Percentiles rank a stretch among this genome's conserved stretches.
These are phyloP conservation scores for Tulasnella sp. DNA, from an alignment of 768 basidiomycete genomes.

Conservation along the genomic window DNA sequence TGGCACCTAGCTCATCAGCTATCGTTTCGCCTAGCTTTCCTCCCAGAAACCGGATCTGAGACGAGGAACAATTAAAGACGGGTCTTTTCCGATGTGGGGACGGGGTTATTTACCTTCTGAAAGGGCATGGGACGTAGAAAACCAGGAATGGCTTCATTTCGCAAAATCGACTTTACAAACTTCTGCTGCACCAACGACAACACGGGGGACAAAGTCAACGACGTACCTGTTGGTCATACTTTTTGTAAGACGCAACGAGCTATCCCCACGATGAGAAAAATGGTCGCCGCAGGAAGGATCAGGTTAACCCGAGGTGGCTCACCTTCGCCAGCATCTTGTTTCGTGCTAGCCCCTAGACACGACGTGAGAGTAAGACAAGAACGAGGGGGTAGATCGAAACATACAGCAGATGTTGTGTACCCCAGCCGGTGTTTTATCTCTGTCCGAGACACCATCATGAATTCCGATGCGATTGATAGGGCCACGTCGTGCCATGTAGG, in stretches of 20 bases:
- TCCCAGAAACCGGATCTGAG: constrained; percentile 82
- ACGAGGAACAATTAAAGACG: background rate
- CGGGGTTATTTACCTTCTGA: constrained; percentile 48
- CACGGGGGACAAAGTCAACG: background rate
- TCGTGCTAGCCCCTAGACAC: constrained; percentile 63
- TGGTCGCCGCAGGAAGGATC: background rate
- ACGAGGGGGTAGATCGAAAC: constrained; percentile 23
- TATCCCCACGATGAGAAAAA: constrained; percentile 23
- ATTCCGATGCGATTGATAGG: constrained; percentile 72
- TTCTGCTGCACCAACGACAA: constrained; percentile 36
- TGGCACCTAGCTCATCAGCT: constrained; percentile 76
- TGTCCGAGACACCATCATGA: constrained; percentile 63
- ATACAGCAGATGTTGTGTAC: constrained; percentile 87
- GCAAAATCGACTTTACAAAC: constrained; percentile 38
- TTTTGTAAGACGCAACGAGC: constrained; percentile 85
- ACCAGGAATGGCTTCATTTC: constrained; percentile 68
- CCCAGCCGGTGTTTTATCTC: constrained; percentile 60
- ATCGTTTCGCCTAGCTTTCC: constrained; percentile 87
- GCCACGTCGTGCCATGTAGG: constrained; percentile 87
- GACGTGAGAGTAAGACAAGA: background rate
- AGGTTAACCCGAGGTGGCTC: background rate
- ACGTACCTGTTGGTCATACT: constrained; percentile 70
- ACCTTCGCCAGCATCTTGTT: constrained; percentile 97
- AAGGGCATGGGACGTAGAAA: constrained; percentile 81
- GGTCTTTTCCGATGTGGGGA: background rate